phyloP scores from a whole-genome alignment of 2,329 filamentous ascomycete genomes.

The Sphaerostilbella broomeana region DNA sequence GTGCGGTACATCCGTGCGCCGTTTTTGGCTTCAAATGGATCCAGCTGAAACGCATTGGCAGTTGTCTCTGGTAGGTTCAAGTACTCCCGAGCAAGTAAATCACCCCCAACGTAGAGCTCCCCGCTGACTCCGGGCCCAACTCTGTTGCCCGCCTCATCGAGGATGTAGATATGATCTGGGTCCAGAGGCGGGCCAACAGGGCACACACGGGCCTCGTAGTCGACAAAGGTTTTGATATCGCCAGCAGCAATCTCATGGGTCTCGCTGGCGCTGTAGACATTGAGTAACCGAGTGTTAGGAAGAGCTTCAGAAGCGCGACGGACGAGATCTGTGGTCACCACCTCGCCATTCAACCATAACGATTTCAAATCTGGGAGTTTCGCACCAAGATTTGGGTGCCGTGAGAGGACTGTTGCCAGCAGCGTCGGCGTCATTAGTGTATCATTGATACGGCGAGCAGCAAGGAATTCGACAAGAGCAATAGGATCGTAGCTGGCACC shows the following conservation, averaged over 20 bases:
- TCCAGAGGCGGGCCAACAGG: conserved; percentile 67
- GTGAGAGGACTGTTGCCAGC: conserved; percentile 64
- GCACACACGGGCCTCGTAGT: conserved; percentile 58
- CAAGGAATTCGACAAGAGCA: conserved; percentile 64
- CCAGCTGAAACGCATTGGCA: conserved; percentile 60
- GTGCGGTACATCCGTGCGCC: conserved; percentile 68
- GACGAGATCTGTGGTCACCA: conserved; percentile 71
- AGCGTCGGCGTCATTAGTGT: conserved; percentile 80
- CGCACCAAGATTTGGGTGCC: conserved; percentile 58
- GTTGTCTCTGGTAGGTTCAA: conserved; percentile 75
- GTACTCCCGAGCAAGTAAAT: conserved; percentile 67
- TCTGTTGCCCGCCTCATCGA: conserved; percentile 60
- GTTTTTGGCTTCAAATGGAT: conserved; percentile 54
- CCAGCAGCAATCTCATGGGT: conserved; percentile 76
- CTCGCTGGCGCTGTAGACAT: conserved; percentile 77
- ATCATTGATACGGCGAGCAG: conserved; percentile 62
- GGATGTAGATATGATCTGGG: conserved; percentile 62
- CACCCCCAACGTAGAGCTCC: conserved; percentile 71
- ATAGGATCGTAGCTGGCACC: conserved; percentile 71
- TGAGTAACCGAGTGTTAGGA: conserved; percentile 63
- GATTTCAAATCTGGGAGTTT: conserved; percentile 61
- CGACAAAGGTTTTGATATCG: conserved; percentile 62
- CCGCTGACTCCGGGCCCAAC: conserved; percentile 58
- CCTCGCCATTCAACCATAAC: conserved; percentile 76
- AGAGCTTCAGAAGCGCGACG: conserved; percentile 61